phyloP scores from a whole-genome alignment of 2,329 filamentous ascomycete genomes.

The Aspergillus cejpii region DNA sequence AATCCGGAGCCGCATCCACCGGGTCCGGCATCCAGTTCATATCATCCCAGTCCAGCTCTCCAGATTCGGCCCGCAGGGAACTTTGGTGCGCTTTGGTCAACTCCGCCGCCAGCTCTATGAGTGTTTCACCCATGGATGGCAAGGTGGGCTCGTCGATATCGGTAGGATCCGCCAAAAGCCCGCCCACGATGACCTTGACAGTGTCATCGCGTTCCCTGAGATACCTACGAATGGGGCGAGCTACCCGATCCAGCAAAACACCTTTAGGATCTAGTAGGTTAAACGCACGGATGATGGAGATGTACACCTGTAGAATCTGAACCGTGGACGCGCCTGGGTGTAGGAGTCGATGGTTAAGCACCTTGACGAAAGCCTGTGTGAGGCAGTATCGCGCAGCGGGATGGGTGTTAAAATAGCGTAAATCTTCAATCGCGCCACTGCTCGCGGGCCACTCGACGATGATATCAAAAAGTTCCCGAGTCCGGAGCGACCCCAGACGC shows the following conservation, averaged over 20 bases:
- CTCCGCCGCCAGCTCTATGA: slow-evolving; percentile 50
- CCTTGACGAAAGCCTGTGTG: slow-evolving; percentile 49
- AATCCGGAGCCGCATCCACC: slow-evolving; percentile 85
- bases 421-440: slow-evolving; percentile 53
- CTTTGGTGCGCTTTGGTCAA: slow-evolving; percentile 40
- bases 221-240: slow-evolving; percentile 57
- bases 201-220: slow-evolving; percentile 60
- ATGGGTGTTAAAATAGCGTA: slow-evolving; percentile 51
- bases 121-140: slow-evolving; percentile 35
- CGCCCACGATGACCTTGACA: slow-evolving; percentile 58
- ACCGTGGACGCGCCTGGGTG: slow-evolving; percentile 60
- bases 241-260: slow-evolving; percentile 60
- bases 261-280: slow-evolving; percentile 58
- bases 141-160: slow-evolving; percentile 32
- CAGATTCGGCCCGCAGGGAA: slow-evolving; percentile 44
- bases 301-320: slow-evolving; percentile 61
- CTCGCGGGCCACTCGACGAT: slow-evolving; percentile 56
- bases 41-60: slow-evolving; percentile 81
- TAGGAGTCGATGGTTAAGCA: slow-evolving; percentile 50
- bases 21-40: slow-evolving; percentile 91
- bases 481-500: slow-evolving; percentile 50
- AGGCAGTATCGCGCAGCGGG: slow-evolving; percentile 51
- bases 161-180: slow-evolving; percentile 52
- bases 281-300: slow-evolving; percentile 60
- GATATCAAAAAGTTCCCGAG: slow-evolving; percentile 55